Base-by-base conservation (phyloP, 306 rosid species). In the Trichosanthes cucumerina region DNA sequence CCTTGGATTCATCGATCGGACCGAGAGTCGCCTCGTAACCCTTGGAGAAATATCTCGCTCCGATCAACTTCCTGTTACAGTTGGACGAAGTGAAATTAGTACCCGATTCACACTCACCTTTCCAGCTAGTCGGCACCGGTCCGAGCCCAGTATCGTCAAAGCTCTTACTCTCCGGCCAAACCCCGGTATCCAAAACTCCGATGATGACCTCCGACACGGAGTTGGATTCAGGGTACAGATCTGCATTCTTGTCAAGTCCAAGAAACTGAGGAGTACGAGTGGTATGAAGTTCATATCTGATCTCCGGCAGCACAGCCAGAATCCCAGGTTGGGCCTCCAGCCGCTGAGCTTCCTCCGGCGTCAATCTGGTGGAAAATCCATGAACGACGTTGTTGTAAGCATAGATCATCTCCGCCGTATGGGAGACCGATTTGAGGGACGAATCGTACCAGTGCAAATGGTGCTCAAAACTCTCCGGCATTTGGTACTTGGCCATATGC, bases 161-260 rank as follows among this genome's bases (percentile, higher is more conserved):
- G 84, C 98, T 93, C 82, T 92, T 92, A 84, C 97, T 93, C 77
- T 93, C 96, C 0, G 96, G 98, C 96, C 93, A 92, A 46, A 93
- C 79, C 0, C 96, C 98, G 0, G 94, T 90, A 77, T 93, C 98
- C 19, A 93, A 56, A 13, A 93, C 56, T 11, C 96, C 92, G 3
- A 93, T 34, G 19, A 92, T 63, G 9, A 90, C 85, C 1, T 92
- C 97, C 60, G 80, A 58, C 0, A 12, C 59, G 0, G 80, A 77
- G 7, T 46, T 82, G 4, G 91, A 76, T 28, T 81, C 63, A 2
- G 88, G 87, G 14, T 69, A 76, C 58, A 70, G 3, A 26, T 26
- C 33, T 7, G 63, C 7, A 44, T 78, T 64, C 73, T 81, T 82
- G 53, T 86, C 91, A 3, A 93, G 87, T 3, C 98, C 96, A 0